Conservation (phyloP, 345 rosid species). For the Noccaea caerulescens region DNA sequence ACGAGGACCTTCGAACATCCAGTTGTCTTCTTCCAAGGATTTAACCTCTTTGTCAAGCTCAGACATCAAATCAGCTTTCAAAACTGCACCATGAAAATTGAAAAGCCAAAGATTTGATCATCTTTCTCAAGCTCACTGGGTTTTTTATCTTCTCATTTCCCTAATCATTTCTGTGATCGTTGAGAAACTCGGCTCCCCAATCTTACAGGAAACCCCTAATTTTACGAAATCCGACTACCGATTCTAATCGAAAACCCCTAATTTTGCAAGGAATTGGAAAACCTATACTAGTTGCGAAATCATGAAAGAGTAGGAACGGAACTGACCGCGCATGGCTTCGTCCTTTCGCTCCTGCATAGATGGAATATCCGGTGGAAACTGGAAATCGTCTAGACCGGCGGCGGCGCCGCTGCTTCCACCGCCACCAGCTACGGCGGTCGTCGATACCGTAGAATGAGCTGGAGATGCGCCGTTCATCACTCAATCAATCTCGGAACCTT, state of each 20-base stretch:
- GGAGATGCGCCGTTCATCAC: constrained; percentile 77
- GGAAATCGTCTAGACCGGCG: constrained; percentile 61
- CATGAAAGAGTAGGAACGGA: constrained; percentile 11
- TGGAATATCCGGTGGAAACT: constrained; percentile 63
- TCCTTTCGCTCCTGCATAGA: constrained; percentile 57
- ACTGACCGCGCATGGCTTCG: constrained; percentile 46
- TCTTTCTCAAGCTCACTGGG: neutral
- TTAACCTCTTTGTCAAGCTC: constrained; percentile 78
- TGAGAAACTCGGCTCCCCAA: neutral
- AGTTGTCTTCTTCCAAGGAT: constrained; percentile 87
- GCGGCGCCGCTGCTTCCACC: constrained; percentile 58
- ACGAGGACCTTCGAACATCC: constrained; percentile 94
- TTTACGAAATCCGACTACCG: neutral
- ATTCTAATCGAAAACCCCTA: neutral
- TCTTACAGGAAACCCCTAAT: too few relatives aligned
- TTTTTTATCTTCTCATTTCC: neutral
- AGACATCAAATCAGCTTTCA: constrained; percentile 78
- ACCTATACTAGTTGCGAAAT: neutral
- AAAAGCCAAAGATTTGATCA: constrained; percentile 4
- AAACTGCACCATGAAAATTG: constrained; percentile 49
- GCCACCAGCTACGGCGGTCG: constrained; percentile 69
- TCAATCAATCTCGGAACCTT: neutral
- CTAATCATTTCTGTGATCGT: neutral
- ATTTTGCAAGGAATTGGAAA: neutral
- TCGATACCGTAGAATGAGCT: constrained; percentile 70